A percentile compares a stretch with the other conserved stretches of the same genome.
phyloP scores from a whole-genome alignment of 2,329 filamentous ascomycete species.

The Verruconis gallopava region DNA sequence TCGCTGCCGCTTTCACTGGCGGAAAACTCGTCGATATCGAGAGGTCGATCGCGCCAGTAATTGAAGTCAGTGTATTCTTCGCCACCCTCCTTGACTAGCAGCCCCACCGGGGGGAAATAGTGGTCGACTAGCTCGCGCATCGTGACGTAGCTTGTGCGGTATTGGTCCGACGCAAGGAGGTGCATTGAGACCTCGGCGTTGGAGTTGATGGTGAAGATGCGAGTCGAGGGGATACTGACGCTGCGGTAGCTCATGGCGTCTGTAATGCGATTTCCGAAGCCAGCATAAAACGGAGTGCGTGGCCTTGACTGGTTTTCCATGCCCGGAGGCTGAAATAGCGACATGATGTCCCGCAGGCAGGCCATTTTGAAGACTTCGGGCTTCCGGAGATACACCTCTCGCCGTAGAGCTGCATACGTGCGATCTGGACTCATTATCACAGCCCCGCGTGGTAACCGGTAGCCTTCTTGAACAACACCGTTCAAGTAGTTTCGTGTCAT shows the following conservation, averaged over 20 bases:
- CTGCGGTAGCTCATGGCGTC: slow-evolving; percentile 93
- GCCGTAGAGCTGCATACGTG: slow-evolving; percentile 81
- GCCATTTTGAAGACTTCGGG: slow-evolving; percentile 99
- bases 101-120: slow-evolving; percentile 86
- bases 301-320: slow-evolving; percentile 33
- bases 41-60: slow-evolving; percentile 80
- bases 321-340: slow-evolving; percentile 51
- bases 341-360: slow-evolving; percentile 84
- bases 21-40: slow-evolving; percentile 80
- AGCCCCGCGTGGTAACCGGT: slow-evolving; percentile 73
- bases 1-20: slow-evolving; percentile 48
- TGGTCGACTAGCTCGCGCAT: slow-evolving; percentile 97
- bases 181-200: slow-evolving; percentile 93
- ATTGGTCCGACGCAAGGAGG: slow-evolving; percentile 77
- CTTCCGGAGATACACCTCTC: slow-evolving; percentile 90
- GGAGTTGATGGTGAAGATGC: slow-evolving; percentile 98
- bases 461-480: slow-evolving; percentile 78
- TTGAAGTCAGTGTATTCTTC: slow-evolving; percentile 96
- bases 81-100: slow-evolving; percentile 75
- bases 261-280: slow-evolving; percentile 91
- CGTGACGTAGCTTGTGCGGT: slow-evolving; percentile 92
- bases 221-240: slow-evolving; percentile 83
- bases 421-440: slow-evolving; percentile 92
- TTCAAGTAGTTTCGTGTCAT: slow-evolving; percentile 80
- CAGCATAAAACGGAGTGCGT: slow-evolving; percentile 82